Evolutionary conservation across 768 basidiomycete genomes (phyloP).

Genomic region (Russula brevipes): DNA sequence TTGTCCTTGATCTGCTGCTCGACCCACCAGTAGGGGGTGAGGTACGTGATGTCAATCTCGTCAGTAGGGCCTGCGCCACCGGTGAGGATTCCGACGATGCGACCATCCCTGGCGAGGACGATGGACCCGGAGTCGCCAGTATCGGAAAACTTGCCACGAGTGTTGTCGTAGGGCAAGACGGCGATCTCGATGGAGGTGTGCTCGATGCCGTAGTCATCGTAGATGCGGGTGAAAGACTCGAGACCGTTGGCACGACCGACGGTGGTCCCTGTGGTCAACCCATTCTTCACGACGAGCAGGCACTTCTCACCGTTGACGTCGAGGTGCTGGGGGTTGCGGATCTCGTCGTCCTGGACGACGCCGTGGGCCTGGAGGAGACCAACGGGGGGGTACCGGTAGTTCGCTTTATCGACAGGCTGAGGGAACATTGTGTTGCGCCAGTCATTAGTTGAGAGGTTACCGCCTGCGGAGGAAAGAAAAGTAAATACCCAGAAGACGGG

Average conservation of each 20-base stretch:
- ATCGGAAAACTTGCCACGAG: conserved; percentile 26
- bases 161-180: conserved; percentile 26
- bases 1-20: conserved; percentile 27
- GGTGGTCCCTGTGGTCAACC: conserved; percentile 28
- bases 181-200: conserved; percentile 25
- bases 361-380: conserved; percentile 25
- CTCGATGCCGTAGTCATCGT: conserved; percentile 14
- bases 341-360: conserved; percentile 24
- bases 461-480: conserved; percentile 27
- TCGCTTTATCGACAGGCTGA: conserved; percentile 20
- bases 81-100: conserved; percentile 29
- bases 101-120: conserved; percentile 26
- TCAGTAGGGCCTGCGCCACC: conserved; percentile 25
- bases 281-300: conserved; percentile 29
- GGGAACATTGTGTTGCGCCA: conserved; percentile 30
- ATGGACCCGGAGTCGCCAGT: conserved; percentile 31
- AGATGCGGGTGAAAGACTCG: conserved; percentile 23
- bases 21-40: conserved; percentile 29
- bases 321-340: conserved; percentile 26
- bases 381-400: conserved; percentile 27
- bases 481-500: not conserved
- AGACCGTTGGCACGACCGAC: conserved; percentile 29
- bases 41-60: conserved; percentile 28
- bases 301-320: conserved; percentile 26
- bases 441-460: conserved; percentile 27